phyloP scores from a whole-genome alignment of 2,329 filamentous ascomycete species.

The Esteya vermicola region DNA sequence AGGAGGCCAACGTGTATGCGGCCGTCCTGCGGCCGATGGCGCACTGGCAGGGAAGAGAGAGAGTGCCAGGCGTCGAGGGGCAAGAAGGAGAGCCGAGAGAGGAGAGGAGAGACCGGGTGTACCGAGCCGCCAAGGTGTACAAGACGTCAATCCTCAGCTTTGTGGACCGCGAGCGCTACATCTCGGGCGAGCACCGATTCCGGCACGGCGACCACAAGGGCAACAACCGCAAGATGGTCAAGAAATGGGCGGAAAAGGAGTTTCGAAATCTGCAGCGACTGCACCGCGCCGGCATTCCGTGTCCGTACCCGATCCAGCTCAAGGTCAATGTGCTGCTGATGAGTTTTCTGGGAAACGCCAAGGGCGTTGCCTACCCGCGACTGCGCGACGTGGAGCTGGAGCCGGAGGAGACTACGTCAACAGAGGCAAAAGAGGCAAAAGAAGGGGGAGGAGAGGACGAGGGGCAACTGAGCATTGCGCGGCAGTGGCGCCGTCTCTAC shows the following conservation, averaged over 20 bases:
- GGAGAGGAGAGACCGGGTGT: too few relatives aligned
- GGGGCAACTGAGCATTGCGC: slow-evolving; percentile 10
- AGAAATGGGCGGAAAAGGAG: slow-evolving; percentile 97
- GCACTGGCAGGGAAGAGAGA: slow-evolving; percentile 18
- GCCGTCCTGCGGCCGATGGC: slow-evolving; percentile 52
- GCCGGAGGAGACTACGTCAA: slow-evolving; percentile 18
- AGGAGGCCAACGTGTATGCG: slow-evolving; percentile 97
- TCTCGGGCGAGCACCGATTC: slow-evolving; percentile 88
- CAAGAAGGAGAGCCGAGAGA: too few relatives aligned
- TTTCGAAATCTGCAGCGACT: slow-evolving; percentile 85
- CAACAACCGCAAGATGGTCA: slow-evolving; percentile 93
- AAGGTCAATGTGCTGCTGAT: slow-evolving; percentile 93
- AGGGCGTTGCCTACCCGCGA: slow-evolving; percentile 76
- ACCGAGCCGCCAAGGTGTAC: slow-evolving; percentile 95
- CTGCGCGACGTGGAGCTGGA: slow-evolving; percentile 69
- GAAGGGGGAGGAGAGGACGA: slow-evolving; percentile 27
- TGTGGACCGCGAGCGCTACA: slow-evolving; percentile 94
- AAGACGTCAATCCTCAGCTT: slow-evolving; percentile 96
- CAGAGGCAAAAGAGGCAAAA: too few relatives aligned
- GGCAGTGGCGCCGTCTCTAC: slow-evolving; percentile 68
- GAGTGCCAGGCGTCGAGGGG: slow-evolving; percentile 23
- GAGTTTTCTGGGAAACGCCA: slow-evolving; percentile 78
- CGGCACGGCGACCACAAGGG: slow-evolving; percentile 83
- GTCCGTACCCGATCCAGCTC: slow-evolving; percentile 76
- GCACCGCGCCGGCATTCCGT: slow-evolving; percentile 71